These are phyloP conservation scores for Globisporangium nodosum DNA, from an alignment of 352 stramenopile species.

Conservation along the genomic window DNA sequence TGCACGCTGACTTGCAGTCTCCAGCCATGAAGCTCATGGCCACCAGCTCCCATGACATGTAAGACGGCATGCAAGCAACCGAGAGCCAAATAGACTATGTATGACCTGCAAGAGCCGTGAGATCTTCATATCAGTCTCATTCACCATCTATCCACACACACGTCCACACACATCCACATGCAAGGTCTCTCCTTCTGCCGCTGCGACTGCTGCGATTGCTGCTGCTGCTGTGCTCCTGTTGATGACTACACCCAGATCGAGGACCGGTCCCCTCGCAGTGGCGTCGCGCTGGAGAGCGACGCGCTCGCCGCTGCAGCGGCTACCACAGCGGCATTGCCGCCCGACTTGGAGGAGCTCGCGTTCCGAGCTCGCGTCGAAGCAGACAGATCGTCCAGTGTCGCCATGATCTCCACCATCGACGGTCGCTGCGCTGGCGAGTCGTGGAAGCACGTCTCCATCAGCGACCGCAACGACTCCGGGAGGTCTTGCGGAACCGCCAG, in stretches of 20 bases:
- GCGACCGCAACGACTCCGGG: slow-evolving; percentile 33
- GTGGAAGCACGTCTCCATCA: slow-evolving; percentile 72
- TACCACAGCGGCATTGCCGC: background rate
- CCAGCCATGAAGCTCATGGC: too few relatives aligned
- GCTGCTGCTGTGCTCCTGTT: slow-evolving; percentile 1
- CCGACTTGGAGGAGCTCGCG: background rate
- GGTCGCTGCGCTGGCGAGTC: slow-evolving; percentile 56
- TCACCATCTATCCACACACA: background rate
- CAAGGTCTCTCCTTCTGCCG: background rate
- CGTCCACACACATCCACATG: background rate
- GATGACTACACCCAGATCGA: slow-evolving; percentile 22
- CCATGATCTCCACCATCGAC: slow-evolving; percentile 64
- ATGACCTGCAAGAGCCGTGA: background rate
- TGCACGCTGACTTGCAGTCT: too few relatives aligned
- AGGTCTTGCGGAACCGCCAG: slow-evolving; percentile 41
- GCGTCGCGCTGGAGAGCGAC: slow-evolving; percentile 7
- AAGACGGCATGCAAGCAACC: too few relatives aligned
- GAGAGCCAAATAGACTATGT: too few relatives aligned
- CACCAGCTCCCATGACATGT: too few relatives aligned
- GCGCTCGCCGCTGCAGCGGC: slow-evolving; percentile 11
- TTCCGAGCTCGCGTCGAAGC: background rate
- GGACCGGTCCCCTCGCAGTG: slow-evolving; percentile 4
- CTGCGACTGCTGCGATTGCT: background rate
- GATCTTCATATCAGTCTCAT: background rate
- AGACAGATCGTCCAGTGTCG: slow-evolving; percentile 28